A percentile compares a stretch with the other conserved stretches of the same genome.
These are phyloP conservation scores for Phytopythium mirpurense DNA, from an alignment of 352 stramenopile genomes.

Conservation along the genomic window DNA sequence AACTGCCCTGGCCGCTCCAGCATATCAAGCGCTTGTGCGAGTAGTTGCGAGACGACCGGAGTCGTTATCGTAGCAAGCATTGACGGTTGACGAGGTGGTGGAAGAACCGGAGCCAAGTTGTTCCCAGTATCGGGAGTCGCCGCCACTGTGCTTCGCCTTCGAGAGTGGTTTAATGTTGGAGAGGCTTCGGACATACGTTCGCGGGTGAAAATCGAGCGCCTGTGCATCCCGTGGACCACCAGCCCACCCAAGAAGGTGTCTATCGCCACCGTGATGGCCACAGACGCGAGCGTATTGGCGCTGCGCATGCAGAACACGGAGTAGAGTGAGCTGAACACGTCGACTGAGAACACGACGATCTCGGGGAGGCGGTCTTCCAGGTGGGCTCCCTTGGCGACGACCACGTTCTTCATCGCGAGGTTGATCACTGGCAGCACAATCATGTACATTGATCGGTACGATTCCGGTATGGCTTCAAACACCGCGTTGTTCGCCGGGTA, in stretches of 20 bases:
- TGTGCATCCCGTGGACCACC: conserved; percentile 18
- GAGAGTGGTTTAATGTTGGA: no score
- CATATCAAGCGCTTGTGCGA: conserved; percentile 13
- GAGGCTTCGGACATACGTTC: conserved; percentile 13
- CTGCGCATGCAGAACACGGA: conserved; percentile 29
- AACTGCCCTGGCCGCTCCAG: conserved; percentile 19
- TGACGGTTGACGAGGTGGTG: no score
- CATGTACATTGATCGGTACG: conserved; percentile 18
- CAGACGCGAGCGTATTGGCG: conserved; percentile 19
- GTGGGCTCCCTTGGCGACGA: conserved; percentile 22
- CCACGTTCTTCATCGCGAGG: conserved; percentile 26
- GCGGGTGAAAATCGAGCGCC: conserved; percentile 10
- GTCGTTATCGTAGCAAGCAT: no score
- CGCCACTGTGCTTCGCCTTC: no score
- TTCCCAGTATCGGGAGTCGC: background rate
- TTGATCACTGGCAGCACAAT: conserved; percentile 26
- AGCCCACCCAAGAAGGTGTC: conserved; percentile 12
- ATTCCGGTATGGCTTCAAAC: conserved; percentile 13
- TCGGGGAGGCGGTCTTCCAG: conserved; percentile 20
- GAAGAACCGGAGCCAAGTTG: background rate
- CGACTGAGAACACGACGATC: conserved; percentile 27
- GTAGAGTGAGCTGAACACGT: conserved; percentile 36
- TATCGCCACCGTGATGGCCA: conserved; percentile 10
- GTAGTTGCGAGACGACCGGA: conserved; percentile 9
- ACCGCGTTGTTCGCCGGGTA: conserved; percentile 28